Evolutionary conservation across 2,329 filamentous ascomycete species (phyloP).

Genomic region (Leptoxyphium fumago): DNA sequence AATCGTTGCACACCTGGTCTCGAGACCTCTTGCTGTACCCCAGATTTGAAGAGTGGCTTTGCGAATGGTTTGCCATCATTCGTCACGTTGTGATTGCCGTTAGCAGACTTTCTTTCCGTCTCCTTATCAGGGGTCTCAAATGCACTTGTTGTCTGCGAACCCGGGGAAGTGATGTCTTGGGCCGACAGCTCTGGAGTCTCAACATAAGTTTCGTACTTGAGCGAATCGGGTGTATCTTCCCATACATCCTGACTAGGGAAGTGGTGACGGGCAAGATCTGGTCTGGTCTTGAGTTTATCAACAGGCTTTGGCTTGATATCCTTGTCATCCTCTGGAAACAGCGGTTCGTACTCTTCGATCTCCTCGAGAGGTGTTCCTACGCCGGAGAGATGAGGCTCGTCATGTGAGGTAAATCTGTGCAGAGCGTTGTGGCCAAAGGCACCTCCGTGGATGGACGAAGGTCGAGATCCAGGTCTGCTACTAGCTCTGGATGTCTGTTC

Average conservation of each 20-base stretch:
- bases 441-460: conserved; percentile 38
- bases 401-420: conserved; percentile 39
- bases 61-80: conserved; percentile 42
- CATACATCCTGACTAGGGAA: conserved; percentile 95
- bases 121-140: conserved; percentile 37
- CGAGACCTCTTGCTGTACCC: conserved; percentile 29
- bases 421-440: conserved; percentile 35
- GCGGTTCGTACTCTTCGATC: conserved; percentile 84
- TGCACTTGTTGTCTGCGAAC: conserved; percentile 11
- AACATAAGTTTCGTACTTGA: conserved; percentile 64
- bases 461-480: conserved; percentile 48
- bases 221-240: conserved; percentile 86
- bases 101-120: conserved; percentile 27
- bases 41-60: conserved; percentile 41
- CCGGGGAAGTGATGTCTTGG: conserved; percentile 26
- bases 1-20: conserved; percentile 54
- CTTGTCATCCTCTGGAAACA: conserved; percentile 65
- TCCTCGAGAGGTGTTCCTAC: conserved; percentile 61
- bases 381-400: conserved; percentile 35
- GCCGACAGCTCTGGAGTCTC: conserved; percentile 47
- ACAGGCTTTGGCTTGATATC: conserved; percentile 40
- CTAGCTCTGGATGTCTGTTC: conserved; percentile 48
- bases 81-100: conserved; percentile 17
- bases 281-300: conserved; percentile 41
- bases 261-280: conserved; percentile 37